These are phyloP conservation scores for Trametes maxima DNA, from an alignment of 768 basidiomycete species.

Conservation along the genomic window DNA sequence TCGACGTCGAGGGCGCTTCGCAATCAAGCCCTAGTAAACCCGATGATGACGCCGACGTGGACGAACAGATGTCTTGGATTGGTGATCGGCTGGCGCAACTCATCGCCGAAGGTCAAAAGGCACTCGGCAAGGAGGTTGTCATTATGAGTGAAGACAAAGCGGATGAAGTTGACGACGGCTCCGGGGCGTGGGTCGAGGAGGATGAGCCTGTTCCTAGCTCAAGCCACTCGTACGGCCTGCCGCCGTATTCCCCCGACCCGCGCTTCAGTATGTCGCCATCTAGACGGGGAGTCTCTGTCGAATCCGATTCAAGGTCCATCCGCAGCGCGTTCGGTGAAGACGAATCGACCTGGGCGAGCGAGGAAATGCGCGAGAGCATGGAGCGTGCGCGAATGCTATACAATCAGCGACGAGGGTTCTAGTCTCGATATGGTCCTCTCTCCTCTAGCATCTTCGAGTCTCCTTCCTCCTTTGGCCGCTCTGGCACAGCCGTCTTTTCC, in stretches of 20 bases:
- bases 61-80: slow-evolving; percentile 82
- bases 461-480: neutral
- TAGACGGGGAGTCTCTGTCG: slow-evolving; percentile 40
- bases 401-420: slow-evolving; percentile 23
- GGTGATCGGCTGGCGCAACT: slow-evolving; percentile 66
- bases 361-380: slow-evolving; percentile 73
- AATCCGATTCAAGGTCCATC: slow-evolving; percentile 34
- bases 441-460: neutral
- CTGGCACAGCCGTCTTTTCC: neutral
- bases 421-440: neutral
- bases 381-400: slow-evolving; percentile 58
- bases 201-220: slow-evolving; percentile 32
- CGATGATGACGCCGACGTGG: slow-evolving; percentile 44
- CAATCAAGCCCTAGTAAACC: slow-evolving; percentile 23
- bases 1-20: slow-evolving; percentile 39
- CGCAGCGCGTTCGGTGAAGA: slow-evolving; percentile 43
- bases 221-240: slow-evolving; percentile 26
- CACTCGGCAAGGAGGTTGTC: slow-evolving; percentile 76
- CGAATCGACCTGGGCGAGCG: slow-evolving; percentile 56
- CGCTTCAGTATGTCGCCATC: slow-evolving; percentile 39
- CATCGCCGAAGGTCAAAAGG: slow-evolving; percentile 79
- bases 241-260: slow-evolving; percentile 32
- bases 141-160: slow-evolving; percentile 74
- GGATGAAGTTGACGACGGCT: slow-evolving; percentile 78
- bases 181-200: slow-evolving; percentile 76